phyloP scores from a whole-genome alignment of 2,329 filamentous ascomycete genomes.

The Scorias spongiosa region DNA sequence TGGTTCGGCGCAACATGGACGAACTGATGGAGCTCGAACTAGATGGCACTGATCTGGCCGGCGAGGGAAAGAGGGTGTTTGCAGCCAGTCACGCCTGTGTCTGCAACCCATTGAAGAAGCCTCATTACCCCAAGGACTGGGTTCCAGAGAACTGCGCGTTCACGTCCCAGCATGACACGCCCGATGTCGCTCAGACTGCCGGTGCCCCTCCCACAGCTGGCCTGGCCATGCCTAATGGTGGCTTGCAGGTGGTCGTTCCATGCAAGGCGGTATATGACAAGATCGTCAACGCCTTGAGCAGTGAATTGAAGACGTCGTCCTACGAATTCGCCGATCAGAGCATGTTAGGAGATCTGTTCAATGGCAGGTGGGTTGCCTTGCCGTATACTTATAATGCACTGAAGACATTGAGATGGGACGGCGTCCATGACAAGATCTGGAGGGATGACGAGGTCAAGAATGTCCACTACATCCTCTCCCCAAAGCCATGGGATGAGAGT shows the following conservation, averaged over 20 bases:
- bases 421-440: conserved; percentile 45
- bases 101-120: conserved; percentile 65
- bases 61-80: conserved; percentile 51
- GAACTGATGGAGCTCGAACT: conserved; percentile 75
- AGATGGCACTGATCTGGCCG: conserved; percentile 39
- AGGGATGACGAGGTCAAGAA: conserved; percentile 45
- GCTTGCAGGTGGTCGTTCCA: conserved; percentile 46
- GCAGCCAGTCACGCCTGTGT: conserved; percentile 74
- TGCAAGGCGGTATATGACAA: conserved; percentile 36
- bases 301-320: conserved; percentile 25
- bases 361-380: conserved; percentile 41
- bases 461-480: conserved; percentile 45
- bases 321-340: conserved; percentile 49
- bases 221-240: conserved; percentile 44
- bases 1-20: conserved; percentile 73
- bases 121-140: conserved; percentile 67
- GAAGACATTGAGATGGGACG: conserved; percentile 41
- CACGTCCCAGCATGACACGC: conserved; percentile 39
- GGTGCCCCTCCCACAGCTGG: conserved; percentile 37
- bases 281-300: conserved; percentile 33
- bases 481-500: conserved; percentile 49
- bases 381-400: conserved; percentile 48
- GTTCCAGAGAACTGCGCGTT: conserved; percentile 46
- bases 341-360: conserved; percentile 41
- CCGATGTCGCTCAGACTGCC: conserved; percentile 34